Conservation (phyloP, 345 rosid species). For the Mangifera indica region DNA sequence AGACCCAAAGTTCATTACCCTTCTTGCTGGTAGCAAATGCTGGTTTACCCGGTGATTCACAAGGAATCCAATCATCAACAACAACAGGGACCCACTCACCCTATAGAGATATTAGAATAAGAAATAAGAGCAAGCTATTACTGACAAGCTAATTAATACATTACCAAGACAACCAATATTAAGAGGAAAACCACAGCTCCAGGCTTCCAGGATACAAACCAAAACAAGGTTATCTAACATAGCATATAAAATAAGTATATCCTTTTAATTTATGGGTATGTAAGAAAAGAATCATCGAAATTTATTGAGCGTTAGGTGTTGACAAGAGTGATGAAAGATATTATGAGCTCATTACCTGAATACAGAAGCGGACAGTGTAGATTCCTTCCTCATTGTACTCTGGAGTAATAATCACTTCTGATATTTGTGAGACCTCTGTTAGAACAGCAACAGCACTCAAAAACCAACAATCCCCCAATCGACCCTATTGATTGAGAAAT, state of each 20-base stretch:
- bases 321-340: conserved; percentile 13
- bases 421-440: conserved; percentile 88
- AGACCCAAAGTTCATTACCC: conserved; percentile 94
- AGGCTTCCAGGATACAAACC: neutral
- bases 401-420: conserved; percentile 96
- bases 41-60: conserved; percentile 93
- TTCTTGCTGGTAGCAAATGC: conserved; percentile 97
- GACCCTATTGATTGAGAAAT: conserved; percentile 62
- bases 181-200: neutral
- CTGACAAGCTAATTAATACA: neutral
- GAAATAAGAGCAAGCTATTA: conserved; percentile 12
- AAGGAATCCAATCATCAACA: conserved; percentile 99
- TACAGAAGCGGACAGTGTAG: conserved; percentile 98
- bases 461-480: conserved; percentile 98
- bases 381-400: conserved; percentile 98
- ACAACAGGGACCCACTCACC: conserved; percentile 99
- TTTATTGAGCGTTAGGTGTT: conserved; percentile 1
- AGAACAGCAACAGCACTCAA: conserved; percentile 97
- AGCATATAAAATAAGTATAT: neutral
- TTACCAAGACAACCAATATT: neutral
- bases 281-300: conserved; percentile 17
- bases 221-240: neutral
- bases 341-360: conserved; percentile 63
- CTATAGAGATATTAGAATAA: conserved; percentile 34
- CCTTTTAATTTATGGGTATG: neutral